Conservation (phyloP, 176 grass and related monocot genomes). For the Rhynchospora tenuis region DNA sequence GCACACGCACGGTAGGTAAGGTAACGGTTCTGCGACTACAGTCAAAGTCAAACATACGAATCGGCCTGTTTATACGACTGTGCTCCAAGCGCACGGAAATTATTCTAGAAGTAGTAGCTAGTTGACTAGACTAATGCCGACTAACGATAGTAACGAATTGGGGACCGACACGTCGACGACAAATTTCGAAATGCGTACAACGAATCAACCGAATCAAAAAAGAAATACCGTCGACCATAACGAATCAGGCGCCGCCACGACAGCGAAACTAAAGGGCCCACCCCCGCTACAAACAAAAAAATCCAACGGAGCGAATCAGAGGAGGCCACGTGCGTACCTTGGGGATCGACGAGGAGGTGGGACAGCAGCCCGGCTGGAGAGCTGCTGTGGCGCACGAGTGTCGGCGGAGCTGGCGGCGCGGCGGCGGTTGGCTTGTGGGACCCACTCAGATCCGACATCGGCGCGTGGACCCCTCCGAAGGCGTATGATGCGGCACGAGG, state of each 20-base stretch:
- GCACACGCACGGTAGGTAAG: background rate
- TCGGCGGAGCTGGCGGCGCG: background rate
- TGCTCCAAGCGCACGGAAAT: background rate
- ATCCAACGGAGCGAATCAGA: background rate
- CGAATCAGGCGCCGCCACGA: background rate
- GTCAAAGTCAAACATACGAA: background rate
- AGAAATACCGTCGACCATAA: background rate
- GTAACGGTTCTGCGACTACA: background rate
- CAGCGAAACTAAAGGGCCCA: background rate
- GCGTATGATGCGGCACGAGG: constrained; percentile 15
- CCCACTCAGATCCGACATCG: background rate
- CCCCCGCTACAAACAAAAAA: background rate
- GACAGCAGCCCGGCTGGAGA: constrained; percentile 74
- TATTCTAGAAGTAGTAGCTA: background rate
- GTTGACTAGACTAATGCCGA: background rate
- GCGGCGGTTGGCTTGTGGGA: background rate
- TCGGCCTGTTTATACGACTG: background rate
- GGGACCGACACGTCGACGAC: background rate
- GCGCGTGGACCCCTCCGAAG: background rate
- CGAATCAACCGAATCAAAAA: no score
- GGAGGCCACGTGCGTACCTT: constrained; percentile 36
- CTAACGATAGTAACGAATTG: background rate
- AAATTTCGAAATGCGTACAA: no score
- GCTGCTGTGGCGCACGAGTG: constrained; percentile 77
- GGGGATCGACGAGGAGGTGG: constrained; percentile 63